Percentiles rank a stretch among this genome's conserved stretches.
Evolutionary conservation across 495 filamentous ascomycete species (phyloP).

Genomic region (Aspergillus baeticus): DNA sequence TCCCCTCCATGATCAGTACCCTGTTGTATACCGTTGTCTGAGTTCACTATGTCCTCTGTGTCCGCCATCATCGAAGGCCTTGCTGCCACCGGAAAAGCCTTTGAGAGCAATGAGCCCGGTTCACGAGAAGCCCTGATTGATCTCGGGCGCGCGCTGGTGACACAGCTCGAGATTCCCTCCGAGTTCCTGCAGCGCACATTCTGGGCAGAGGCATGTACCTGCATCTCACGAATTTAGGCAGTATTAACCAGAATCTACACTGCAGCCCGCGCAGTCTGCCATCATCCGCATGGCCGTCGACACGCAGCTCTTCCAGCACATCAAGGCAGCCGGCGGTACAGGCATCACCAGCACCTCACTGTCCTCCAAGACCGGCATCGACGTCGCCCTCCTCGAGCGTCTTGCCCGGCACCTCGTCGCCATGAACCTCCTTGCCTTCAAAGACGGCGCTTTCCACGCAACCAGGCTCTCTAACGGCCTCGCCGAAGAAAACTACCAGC

Average conservation of each 20-base stretch:
- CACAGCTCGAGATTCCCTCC: conserved; percentile 33
- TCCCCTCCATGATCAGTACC: too few relatives aligned
- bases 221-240: too few relatives aligned
- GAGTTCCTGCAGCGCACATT: conserved; percentile 38
- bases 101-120: conserved; percentile 30
- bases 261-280: conserved; percentile 36
- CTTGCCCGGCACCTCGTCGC: conserved; percentile 26
- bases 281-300: conserved; percentile 36
- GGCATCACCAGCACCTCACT: conserved; percentile 25
- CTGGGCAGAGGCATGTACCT: conserved; percentile 48
- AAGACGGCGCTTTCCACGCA: conserved; percentile 18
- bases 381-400: conserved; percentile 25
- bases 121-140: conserved; percentile 35
- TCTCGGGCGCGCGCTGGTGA: conserved; percentile 29
- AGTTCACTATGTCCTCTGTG: too few relatives aligned
- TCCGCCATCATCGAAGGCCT: conserved; percentile 8
- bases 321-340: conserved; percentile 24
- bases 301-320: conserved; percentile 32
- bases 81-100: conserved; percentile 17
- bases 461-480: conserved; percentile 25
- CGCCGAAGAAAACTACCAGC: conserved; percentile 25
- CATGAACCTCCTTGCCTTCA: conserved; percentile 23
- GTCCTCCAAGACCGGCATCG: conserved; percentile 26
- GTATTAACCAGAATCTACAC: too few relatives aligned
- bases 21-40: too few relatives aligned